Percentiles rank a stretch among this genome's conserved stretches.
Conservation (phyloP, 495 filamentous ascomycete species). For the Rhypophila decipiens region DNA sequence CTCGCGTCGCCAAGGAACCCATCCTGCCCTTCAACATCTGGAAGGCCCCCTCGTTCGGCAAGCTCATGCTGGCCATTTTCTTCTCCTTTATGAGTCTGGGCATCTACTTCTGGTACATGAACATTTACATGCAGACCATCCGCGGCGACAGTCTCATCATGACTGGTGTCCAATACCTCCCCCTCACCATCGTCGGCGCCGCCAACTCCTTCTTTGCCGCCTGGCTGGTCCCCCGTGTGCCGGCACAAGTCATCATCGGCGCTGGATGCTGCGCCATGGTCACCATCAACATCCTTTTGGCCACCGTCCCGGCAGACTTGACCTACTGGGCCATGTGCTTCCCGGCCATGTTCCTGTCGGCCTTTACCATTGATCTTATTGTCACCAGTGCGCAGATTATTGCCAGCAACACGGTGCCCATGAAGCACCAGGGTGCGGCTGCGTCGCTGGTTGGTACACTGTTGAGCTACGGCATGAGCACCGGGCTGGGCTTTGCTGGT, state of each 20-base stretch:
- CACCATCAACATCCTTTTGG: conserved; percentile 34
- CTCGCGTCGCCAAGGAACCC: conserved; percentile 31
- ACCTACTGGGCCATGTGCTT: conserved; percentile 48
- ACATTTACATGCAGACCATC: conserved; percentile 29
- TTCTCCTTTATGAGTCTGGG: conserved; percentile 48
- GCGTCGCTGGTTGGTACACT: conserved; percentile 44
- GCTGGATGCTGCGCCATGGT: conserved; percentile 37
- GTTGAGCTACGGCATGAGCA: conserved; percentile 40
- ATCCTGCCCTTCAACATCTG: conserved; percentile 49
- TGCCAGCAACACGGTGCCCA: conserved; percentile 44
- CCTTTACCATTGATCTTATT: conserved; percentile 45
- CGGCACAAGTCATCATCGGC: conserved; percentile 43
- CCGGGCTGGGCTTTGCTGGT: conserved; percentile 46
- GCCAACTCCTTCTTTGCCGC: conserved; percentile 32
- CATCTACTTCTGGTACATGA: conserved; percentile 14
- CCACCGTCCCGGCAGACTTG: conserved; percentile 43
- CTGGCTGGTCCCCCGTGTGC: conserved; percentile 39
- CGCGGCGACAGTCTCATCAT: conserved; percentile 40
- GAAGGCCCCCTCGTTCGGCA: conserved; percentile 41
- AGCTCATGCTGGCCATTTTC: conserved; percentile 42
- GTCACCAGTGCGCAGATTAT: conserved; percentile 49
- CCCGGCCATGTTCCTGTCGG: conserved; percentile 39
- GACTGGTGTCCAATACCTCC: conserved; percentile 38
- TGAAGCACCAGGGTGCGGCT: conserved; percentile 45
- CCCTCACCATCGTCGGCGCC: conserved; percentile 36